Conservation (phyloP, 164 flowering plant genomes). For the Taxillus chinensis region DNA sequence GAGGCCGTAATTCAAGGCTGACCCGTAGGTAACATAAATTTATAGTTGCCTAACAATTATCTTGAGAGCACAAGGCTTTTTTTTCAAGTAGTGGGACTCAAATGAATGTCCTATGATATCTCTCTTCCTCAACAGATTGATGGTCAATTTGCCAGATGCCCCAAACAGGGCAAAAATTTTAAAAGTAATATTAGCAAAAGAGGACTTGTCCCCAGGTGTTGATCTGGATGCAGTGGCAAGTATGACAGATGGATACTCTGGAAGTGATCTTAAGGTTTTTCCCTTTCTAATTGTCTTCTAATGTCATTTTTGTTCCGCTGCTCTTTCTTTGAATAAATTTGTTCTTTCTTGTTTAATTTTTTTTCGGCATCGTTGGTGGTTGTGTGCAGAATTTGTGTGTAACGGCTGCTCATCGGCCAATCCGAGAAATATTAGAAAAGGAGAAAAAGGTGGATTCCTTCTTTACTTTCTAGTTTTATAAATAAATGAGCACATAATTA, state of each 20-base stretch:
- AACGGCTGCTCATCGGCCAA: constrained; percentile 90
- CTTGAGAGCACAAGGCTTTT: neutral
- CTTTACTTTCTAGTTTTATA: neutral
- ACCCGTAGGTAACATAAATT: constrained; percentile 58
- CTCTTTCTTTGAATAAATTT: neutral
- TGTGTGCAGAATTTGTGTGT: constrained; percentile 80
- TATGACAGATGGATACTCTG: constrained; percentile 92
- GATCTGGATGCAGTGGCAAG: constrained; percentile 73
- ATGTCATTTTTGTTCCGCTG: neutral
- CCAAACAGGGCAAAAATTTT: constrained; percentile 81
- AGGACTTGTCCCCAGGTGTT: constrained; percentile 66
- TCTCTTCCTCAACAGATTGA: constrained; percentile 39
- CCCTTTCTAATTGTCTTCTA: neutral
- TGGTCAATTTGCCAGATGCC: constrained; percentile 92
- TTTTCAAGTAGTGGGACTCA: neutral
- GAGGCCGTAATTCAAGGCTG: constrained; percentile 86
- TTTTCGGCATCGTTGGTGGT: neutral
- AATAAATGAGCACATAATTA: neutral
- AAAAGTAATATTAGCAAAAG: constrained; percentile 77
- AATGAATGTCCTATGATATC: neutral
- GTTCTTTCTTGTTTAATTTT: neutral
- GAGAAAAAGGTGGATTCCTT: constrained; percentile 64
- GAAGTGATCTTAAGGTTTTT: constrained; percentile 85
- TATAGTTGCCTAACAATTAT: neutral
- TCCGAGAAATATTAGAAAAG: constrained; percentile 75